phyloP scores from a whole-genome alignment of 345 rosid species.

The Carallia brachiata region DNA sequence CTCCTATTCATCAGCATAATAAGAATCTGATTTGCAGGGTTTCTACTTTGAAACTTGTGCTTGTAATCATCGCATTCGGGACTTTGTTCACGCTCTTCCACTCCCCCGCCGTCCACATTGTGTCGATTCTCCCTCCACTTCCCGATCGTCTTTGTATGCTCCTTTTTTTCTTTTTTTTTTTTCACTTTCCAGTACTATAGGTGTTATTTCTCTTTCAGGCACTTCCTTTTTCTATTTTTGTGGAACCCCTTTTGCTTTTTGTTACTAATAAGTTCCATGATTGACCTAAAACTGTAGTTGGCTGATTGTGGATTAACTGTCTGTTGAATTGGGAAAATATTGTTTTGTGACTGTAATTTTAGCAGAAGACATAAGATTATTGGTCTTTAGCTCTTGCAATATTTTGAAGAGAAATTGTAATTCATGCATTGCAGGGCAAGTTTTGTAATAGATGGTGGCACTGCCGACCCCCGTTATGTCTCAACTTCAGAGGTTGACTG shows the following conservation, averaged over 20 bases:
- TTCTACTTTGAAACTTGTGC: conserved; percentile 47
- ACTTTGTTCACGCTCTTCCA: conserved; percentile 56
- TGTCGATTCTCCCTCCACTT: conserved; percentile 47
- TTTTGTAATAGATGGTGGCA: conserved; percentile 35
- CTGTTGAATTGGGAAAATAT: neutral
- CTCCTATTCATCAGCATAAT: conserved; percentile 47
- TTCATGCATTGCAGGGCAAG: conserved; percentile 28
- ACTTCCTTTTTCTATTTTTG: neutral
- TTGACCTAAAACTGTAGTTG: neutral
- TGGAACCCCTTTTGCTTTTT: neutral
- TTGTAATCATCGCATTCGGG: conserved; percentile 51
- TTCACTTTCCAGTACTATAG: too few species aligned
- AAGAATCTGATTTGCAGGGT: conserved; percentile 58
- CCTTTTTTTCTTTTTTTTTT: neutral
- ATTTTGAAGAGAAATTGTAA: conserved; percentile 17
- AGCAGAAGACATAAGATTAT: neutral
- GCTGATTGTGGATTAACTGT: too few species aligned
- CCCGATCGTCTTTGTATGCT: conserved; percentile 34
- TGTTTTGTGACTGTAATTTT: too few species aligned
- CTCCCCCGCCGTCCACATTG: conserved; percentile 59
- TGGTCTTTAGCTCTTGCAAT: neutral
- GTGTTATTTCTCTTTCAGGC: too few species aligned
- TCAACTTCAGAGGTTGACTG: conserved; percentile 54
- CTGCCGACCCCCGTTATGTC: conserved; percentile 53
- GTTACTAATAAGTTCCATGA: neutral